A percentile compares a stretch with the other conserved stretches of the same genome.
Evolutionary conservation across 2,329 filamentous ascomycete genomes (phyloP).

Genomic region (Sporothrix schenckii): DNA sequence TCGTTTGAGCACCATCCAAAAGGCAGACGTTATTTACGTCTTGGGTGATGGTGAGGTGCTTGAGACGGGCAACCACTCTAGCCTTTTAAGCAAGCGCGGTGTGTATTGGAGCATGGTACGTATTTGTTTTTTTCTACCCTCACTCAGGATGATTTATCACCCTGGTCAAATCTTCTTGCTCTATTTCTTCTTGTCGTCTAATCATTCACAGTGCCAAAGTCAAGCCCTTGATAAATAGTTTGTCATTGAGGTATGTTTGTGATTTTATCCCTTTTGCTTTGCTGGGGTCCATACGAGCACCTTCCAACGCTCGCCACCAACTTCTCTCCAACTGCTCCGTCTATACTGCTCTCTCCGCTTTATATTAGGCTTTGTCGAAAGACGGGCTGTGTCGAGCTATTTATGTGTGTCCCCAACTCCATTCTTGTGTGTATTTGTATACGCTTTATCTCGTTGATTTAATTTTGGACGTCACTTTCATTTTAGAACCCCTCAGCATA

Average conservation of each 20-base stretch:
- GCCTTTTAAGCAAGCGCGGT: slow-evolving; percentile 55
- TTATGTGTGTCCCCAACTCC: background rate
- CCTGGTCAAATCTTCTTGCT: background rate
- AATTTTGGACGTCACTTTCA: no score
- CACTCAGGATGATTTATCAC: background rate
- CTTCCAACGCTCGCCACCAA: background rate
- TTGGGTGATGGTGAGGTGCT: slow-evolving; percentile 66
- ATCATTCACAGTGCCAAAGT: slow-evolving; percentile 55
- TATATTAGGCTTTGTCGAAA: background rate
- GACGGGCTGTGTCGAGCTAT: background rate
- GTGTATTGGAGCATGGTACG: slow-evolving; percentile 63
- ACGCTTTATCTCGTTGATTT: background rate
- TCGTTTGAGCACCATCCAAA: slow-evolving; percentile 51
- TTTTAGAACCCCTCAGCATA: no score
- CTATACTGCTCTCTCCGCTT: background rate
- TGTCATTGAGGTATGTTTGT: background rate
- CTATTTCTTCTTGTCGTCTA: slow-evolving; percentile 8
- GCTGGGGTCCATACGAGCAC: background rate
- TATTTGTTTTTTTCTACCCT: slow-evolving; percentile 30
- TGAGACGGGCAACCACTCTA: slow-evolving; percentile 57
- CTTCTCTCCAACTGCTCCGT: background rate
- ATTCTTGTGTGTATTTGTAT: background rate
- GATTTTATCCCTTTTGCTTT: background rate
- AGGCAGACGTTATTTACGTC: slow-evolving; percentile 64
- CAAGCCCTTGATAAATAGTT: slow-evolving; percentile 56